These are phyloP conservation scores for Trametes cinnabarina DNA, from an alignment of 768 basidiomycete genomes.

Conservation along the genomic window DNA sequence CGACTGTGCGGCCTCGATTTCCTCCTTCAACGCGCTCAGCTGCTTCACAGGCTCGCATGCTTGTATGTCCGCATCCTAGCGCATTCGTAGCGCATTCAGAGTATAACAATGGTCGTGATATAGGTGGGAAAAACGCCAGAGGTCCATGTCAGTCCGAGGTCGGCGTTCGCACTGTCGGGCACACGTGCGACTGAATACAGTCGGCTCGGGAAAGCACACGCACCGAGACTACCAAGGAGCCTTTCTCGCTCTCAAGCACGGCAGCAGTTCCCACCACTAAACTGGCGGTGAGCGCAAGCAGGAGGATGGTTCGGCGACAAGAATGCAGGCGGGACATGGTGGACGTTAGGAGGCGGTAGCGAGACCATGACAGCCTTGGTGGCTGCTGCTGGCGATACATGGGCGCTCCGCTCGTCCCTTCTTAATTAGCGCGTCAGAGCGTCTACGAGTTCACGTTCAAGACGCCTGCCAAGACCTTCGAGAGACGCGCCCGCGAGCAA, in stretches of 20 bases:
- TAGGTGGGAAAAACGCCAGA: background rate
- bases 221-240: conserved; percentile 20
- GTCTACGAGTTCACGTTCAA: too few relatives aligned
- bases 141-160: background rate
- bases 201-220: conserved; percentile 18
- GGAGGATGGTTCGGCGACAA: conserved; percentile 20
- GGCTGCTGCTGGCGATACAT: background rate
- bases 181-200: conserved; percentile 25
- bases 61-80: conserved; percentile 44
- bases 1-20: conserved; percentile 62
- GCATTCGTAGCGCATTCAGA: background rate
- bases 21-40: conserved; percentile 58
- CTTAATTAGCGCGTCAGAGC: background rate
- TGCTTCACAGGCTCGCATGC: conserved; percentile 41
- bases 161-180: conserved; percentile 7
- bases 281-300: conserved; percentile 21
- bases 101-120: background rate
- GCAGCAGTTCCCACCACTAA: conserved; percentile 16
- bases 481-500: background rate
- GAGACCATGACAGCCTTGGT: background rate
- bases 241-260: conserved; percentile 18
- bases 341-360: background rate
- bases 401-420: conserved; percentile 9
- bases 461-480: too few relatives aligned
- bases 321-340: conserved; percentile 16